phyloP scores from a whole-genome alignment of 805 yeast species.

The Starmerella ratchasimensis region DNA sequence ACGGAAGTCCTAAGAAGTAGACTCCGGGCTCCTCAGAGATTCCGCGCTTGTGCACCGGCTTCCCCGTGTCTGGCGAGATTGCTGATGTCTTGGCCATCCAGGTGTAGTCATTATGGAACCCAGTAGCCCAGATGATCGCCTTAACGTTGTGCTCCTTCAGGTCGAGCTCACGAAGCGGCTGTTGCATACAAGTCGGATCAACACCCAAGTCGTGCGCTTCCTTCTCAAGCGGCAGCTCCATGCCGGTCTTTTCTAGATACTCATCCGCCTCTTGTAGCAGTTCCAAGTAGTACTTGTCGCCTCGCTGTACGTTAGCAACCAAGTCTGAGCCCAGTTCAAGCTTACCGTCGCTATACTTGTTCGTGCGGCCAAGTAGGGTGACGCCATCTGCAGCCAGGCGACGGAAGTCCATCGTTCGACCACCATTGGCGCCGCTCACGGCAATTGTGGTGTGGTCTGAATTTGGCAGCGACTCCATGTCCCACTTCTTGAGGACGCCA shows the following conservation, averaged over 20 bases:
- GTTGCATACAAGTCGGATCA: constrained; percentile 8
- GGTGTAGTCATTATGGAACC: constrained; percentile 13
- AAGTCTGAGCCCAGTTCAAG: constrained; percentile 9
- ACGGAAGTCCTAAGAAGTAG: constrained; percentile 16
- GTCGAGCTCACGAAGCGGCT: constrained; percentile 11
- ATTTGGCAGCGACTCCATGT: constrained; percentile 9
- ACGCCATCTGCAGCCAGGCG: constrained; percentile 10
- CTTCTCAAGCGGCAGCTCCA: constrained; percentile 14
- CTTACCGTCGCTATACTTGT: constrained; percentile 5
- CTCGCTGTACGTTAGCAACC: constrained; percentile 6
- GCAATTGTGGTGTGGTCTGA: constrained; percentile 16
- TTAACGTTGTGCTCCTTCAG: constrained; percentile 6
- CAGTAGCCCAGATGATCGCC: constrained; percentile 17
- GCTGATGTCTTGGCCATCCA: constrained; percentile 11
- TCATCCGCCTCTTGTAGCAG: constrained; percentile 14
- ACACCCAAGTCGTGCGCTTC: constrained; percentile 10
- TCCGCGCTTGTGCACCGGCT: constrained; percentile 14
- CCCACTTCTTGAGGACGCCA: constrained; percentile 17
- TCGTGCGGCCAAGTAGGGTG: constrained; percentile 12
- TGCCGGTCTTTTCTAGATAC: constrained; percentile 8
- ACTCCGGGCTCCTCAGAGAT: constrained; percentile 14
- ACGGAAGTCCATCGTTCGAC: constrained; percentile 17
- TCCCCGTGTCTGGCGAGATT: constrained; percentile 1
- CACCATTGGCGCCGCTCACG: constrained; percentile 18
- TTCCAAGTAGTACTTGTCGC: constrained; percentile 14